Evolutionary conservation across 305 asterid species (phyloP).

Genomic region (Coffea humblotiana): DNA sequence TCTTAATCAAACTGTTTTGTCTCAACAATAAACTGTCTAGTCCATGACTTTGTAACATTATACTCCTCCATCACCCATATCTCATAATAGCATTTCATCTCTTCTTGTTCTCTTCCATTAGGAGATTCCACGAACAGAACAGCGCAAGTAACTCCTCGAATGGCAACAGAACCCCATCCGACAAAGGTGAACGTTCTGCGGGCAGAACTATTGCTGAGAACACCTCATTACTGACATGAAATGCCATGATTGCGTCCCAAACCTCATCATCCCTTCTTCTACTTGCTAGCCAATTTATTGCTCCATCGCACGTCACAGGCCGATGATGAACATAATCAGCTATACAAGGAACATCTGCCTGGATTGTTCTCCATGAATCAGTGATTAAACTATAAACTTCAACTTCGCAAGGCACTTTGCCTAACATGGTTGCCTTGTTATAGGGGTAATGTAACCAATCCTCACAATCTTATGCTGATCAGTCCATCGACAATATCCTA

Average conservation of each 20-base stretch:
- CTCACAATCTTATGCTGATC: constrained; percentile 1
- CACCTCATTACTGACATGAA: neutral
- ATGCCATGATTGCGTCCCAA: neutral
- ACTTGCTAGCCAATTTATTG: neutral
- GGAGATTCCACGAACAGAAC: neutral
- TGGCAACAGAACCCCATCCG: neutral
- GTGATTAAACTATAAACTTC: neutral
- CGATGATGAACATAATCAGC: neutral
- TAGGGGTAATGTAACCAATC: neutral
- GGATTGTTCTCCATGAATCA: neutral
- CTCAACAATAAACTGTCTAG: neutral
- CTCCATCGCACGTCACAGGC: neutral
- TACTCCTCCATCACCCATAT: neutral
- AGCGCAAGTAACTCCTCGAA: neutral
- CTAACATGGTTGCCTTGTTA: neutral
- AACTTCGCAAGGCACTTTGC: neutral
- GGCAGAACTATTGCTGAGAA: neutral
- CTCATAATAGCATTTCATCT: neutral
- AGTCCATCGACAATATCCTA: neutral
- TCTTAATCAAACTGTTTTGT: neutral
- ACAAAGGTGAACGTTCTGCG: neutral
- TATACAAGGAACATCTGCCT: neutral
- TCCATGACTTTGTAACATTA: neutral
- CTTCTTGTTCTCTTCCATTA: neutral
- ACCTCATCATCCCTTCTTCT: neutral